These are phyloP conservation scores for Pleurotus citrinopileatus DNA, from an alignment of 768 basidiomycete species.

Conservation along the genomic window DNA sequence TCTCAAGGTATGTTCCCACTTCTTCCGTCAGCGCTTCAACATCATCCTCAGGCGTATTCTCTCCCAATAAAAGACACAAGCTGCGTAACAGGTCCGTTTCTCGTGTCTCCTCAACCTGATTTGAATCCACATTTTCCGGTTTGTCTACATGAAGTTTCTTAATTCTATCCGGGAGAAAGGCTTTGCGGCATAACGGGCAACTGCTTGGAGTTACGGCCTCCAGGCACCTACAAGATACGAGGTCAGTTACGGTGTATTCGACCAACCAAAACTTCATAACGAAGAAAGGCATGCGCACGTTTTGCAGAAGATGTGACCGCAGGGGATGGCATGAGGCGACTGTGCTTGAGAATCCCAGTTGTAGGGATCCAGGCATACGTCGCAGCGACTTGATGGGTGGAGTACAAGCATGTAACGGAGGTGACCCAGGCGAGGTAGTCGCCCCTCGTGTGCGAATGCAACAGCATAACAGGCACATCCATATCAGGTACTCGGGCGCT, in stretches of 20 bases:
- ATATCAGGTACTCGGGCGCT: not conserved
- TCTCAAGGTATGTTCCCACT: constrained; percentile 49
- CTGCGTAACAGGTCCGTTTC: constrained; percentile 35
- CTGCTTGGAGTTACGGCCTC: constrained; percentile 43
- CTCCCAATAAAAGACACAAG: constrained; percentile 34
- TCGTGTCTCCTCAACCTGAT: constrained; percentile 30
- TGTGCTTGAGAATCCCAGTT: constrained; percentile 45
- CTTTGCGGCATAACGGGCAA: constrained; percentile 68
- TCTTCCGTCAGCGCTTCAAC: constrained; percentile 38
- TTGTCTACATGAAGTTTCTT: constrained; percentile 69
- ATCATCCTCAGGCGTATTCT: constrained; percentile 32
- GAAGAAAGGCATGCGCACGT: constrained; percentile 41
- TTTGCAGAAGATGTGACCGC: constrained; percentile 76
- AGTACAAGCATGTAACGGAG: constrained; percentile 47
- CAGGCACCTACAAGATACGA: constrained; percentile 45
- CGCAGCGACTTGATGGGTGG: constrained; percentile 70
- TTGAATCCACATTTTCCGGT: constrained; percentile 20
- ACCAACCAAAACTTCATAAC: not conserved
- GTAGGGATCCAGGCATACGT: constrained; percentile 71
- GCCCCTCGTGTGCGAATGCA: not conserved
- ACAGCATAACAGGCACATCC: not conserved
- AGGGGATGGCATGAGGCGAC: constrained; percentile 69
- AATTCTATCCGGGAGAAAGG: constrained; percentile 51
- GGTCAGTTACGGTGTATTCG: constrained; percentile 9
- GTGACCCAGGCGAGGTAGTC: not conserved